Conservation (phyloP, 2,329 filamentous ascomycete species). For the Geosmithia flava region DNA sequence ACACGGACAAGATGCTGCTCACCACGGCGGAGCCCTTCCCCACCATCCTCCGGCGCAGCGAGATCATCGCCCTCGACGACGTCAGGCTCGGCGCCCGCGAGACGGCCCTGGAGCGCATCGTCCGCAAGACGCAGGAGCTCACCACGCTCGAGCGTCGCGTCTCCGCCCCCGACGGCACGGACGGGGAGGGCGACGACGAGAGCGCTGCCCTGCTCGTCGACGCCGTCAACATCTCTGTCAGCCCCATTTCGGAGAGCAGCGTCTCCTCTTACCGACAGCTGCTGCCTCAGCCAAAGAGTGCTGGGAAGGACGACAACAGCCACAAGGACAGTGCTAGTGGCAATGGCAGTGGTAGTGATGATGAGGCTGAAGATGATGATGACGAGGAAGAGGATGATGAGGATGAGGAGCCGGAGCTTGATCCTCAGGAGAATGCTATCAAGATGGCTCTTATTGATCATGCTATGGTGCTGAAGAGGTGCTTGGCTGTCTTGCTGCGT, state of each 20-base stretch:
- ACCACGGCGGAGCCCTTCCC: constrained; percentile 79
- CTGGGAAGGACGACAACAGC: constrained; percentile 8
- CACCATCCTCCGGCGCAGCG: constrained; percentile 77
- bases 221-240: constrained; percentile 65
- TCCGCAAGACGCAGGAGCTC: constrained; percentile 83
- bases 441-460: constrained; percentile 82
- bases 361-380: constrained; percentile 25
- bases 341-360: constrained; percentile 11
- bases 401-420: constrained; percentile 33
- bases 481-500: constrained; percentile 56
- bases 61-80: constrained; percentile 60
- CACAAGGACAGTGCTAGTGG: constrained; percentile 25
- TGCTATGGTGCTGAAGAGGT: constrained; percentile 75
- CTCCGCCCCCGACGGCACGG: constrained; percentile 9
- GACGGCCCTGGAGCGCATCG: constrained; percentile 81
- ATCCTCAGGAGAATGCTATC: constrained; percentile 62
- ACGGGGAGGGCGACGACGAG: constrained; percentile 54
- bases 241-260: constrained; percentile 60
- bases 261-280: constrained; percentile 68
- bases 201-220: constrained; percentile 59
- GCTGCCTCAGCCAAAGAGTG: constrained; percentile 41
- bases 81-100: constrained; percentile 62
- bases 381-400: constrained; percentile 25
- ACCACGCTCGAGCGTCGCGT: constrained; percentile 62
- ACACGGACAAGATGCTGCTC: constrained; percentile 73